Base-by-base conservation (phyloP, 2,329 filamentous ascomycete species). In the Trichoderma oligosporum region DNA sequence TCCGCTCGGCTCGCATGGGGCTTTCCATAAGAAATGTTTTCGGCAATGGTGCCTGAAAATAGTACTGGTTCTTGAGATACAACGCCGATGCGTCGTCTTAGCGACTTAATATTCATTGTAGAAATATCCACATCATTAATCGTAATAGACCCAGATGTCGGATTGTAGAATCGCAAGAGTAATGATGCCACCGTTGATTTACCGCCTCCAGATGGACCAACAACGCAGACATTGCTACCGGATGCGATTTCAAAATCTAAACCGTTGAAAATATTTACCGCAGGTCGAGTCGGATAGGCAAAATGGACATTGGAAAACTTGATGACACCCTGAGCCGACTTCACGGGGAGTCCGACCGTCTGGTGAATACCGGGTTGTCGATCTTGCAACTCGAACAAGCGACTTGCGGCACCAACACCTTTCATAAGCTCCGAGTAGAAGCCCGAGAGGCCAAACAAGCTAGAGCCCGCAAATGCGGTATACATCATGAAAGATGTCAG, bases 361-460 rank as follows among this genome's bases (percentile, higher is more conserved):
- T 92, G 85, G n/a, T 87, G 87, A 60, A 97, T 95, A 2, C 85
- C 87, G 0, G 92, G 89, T 58, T 89, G 79, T 61, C 94, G 86
- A 71, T 99, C 94, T 70, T 97, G 92, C 5, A 99, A 82, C 69
- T 99, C 94, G 67, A 99, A 99, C 1, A 99, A 79, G 60, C 94
- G 88, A 67, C 88, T 96, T n/a, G 94, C 94, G 39, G 94, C 94
- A 66, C 95, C 94, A 4, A 96, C 93, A 39, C 95, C 95, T 73
- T 99, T 99, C 94, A 99, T 99, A 61, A 99, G 80, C 70, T 99
- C 94, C 0, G 92, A 96, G 73, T 97, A 99, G 75, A 99, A 99
- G 57, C 89, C 91, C 4, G 91, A 96, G 1, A 99, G 78, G 4
- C 94, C 94, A 65, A 97, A 96, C 62, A 99, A 82, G 73, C 90